Evolutionary conservation across 352 stramenopile species (phyloP), one percentile per base, ranked within the genome.

Genomic region (Globisporangium nodosum): DNA sequence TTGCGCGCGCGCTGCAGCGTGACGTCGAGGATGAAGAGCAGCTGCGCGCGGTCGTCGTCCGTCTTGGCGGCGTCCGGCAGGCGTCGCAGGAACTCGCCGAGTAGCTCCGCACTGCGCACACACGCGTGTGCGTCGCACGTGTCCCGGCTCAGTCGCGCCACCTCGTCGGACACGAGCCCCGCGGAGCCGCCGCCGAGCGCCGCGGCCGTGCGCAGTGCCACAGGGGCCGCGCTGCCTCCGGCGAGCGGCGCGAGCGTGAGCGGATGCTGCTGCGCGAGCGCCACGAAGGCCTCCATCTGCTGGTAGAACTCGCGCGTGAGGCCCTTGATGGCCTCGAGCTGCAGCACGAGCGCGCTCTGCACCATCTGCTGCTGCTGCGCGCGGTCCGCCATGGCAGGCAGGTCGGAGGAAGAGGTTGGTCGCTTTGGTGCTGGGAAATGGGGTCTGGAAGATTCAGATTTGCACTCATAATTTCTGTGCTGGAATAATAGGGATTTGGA

Each of bases 211-310:
- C 70, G 76, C 48, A 88, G 56, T 13, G 61, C n/a, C 27, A 89
- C 58, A 13, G 57, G 65, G 3, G 52, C 60, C 27, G 49, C 52
- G 54, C 73, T 63, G 2, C 52, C 46, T 0, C 56, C 61, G 1
- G 57, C 39, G 27, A 56, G 45, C 15, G 63, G 62, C 31, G 70
- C 59, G 35, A 68, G 60, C 1, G 76, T 67, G 45, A 88, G 60
- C 50, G 82, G 82, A 15, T 87, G 64, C 16, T 65, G 51, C n/a
- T 66, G 65, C 6, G 74, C 78, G 33, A 85, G 72, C 58, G 86
- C 71, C 24, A 90, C 66, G 46, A 75, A 90, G 2, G 73, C 68
- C 62, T 90, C 80, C 0, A 76, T 64, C 33, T 92, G 82, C 58
- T 88, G 80, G 62, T 90, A 78, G 56, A 76, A 76, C 63, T 88